Evolutionary conservation across 164 flowering plant genomes (phyloP), one percentile per base, ranked within the genome.

Genomic region (Aristolochia fimbriata): DNA sequence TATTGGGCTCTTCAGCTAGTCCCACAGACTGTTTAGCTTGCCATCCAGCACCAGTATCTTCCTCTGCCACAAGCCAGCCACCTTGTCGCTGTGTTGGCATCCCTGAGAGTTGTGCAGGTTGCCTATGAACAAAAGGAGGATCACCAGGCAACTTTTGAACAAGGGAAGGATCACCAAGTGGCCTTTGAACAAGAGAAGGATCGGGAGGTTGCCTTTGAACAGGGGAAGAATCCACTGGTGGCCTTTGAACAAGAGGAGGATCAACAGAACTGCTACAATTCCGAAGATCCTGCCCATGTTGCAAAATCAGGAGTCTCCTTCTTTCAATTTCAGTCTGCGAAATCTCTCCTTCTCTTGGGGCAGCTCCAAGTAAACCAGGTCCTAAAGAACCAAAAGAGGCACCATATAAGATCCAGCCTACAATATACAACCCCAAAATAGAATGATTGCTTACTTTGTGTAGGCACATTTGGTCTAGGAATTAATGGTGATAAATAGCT

Each of bases 341-440:
- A 60, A 56, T 58, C 60, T 80, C 93, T 46, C 80, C 76, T 25
- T 65, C 63, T 63, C 78, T 76, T 30, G 63, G 65, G 64, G 91
- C 78, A 75, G 77, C 76, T 53, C 87, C 91, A 73, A 78, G 83
- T 70, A 88, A 73, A 72, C 87, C 70, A 64, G 83, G 80, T 63
- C 80, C 95, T 83, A 68, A 48, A 67, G 58, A 23, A 52, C 20
- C 52, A 24, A 51, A 37, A 43, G 33, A 14, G 20, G 11, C 20
- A 54, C 33, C n/a, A 47, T 22, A 57, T 37, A 37, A 37, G 43
- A 7, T 37, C 43, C 43, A 3, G 43, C 43, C 43, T 37, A 37
- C 43, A 37, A 37, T 37, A 37, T 37, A 37, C 43, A 37, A 1
- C 43, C 43, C 10, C 14, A 33, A 52, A 37, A 15, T 60, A 27